phyloP scores from a whole-genome alignment of 2,329 filamentous ascomycete genomes.

The Talaromyces islandicus region DNA sequence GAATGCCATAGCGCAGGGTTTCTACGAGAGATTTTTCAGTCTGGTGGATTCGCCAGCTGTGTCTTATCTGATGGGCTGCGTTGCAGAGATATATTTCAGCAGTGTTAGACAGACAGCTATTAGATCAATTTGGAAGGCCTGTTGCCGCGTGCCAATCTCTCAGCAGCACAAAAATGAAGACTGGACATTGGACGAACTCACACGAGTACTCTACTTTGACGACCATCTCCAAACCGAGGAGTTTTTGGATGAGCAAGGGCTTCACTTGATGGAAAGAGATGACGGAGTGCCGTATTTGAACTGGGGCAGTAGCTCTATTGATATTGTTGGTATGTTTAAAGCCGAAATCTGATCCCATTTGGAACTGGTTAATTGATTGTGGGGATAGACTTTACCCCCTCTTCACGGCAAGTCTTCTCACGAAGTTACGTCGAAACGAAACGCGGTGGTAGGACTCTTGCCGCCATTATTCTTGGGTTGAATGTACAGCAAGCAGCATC shows the following conservation, averaged over 20 bases:
- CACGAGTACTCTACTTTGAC: slow-evolving; percentile 51
- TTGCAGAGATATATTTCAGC: slow-evolving; percentile 58
- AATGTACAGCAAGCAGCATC: slow-evolving; percentile 46
- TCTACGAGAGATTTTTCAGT: slow-evolving; percentile 54
- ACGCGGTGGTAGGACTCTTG: slow-evolving; percentile 49
- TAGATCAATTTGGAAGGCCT: slow-evolving; percentile 49
- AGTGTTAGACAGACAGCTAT: slow-evolving; percentile 52
- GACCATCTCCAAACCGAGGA: slow-evolving; percentile 46
- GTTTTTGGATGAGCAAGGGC: slow-evolving; percentile 50
- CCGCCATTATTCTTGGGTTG: slow-evolving; percentile 53
- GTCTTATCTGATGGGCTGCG: slow-evolving; percentile 59
- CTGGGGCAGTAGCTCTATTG: slow-evolving; percentile 39
- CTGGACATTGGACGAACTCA: slow-evolving; percentile 51
- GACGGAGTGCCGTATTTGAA: slow-evolving; percentile 48
- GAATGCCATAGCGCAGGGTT: slow-evolving; percentile 52
- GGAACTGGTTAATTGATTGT: slow-evolving; percentile 3
- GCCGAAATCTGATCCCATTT: not conserved
- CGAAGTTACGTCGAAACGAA: slow-evolving; percentile 53
- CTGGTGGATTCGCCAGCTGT: slow-evolving; percentile 49
- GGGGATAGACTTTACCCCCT: slow-evolving; percentile 33
- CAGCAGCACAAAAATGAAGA: slow-evolving; percentile 46
- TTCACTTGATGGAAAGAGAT: slow-evolving; percentile 43
- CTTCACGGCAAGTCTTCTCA: slow-evolving; percentile 50
- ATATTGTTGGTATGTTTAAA: slow-evolving; percentile 41
- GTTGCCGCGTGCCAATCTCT: slow-evolving; percentile 43